phyloP scores from a whole-genome alignment of 2,329 filamentous ascomycete genomes.

The Talaromyces sp. region DNA sequence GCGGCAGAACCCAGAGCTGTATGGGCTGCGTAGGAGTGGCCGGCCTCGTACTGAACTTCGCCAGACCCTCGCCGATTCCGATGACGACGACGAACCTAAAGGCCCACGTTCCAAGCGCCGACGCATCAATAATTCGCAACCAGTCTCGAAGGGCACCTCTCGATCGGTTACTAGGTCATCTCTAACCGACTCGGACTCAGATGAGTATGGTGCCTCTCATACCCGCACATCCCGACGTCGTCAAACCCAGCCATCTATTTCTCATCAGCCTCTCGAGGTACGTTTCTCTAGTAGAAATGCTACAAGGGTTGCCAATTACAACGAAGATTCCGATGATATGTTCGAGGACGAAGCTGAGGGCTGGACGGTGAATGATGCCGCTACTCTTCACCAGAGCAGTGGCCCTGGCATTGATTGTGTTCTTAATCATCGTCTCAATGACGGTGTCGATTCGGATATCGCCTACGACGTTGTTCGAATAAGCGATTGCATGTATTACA shows the following conservation, averaged over 20 bases:
- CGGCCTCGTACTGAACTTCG: conserved; percentile 57
- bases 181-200: conserved; percentile 62
- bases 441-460: conserved; percentile 51
- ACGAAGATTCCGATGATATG: conserved; percentile 61
- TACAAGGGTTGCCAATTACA: conserved; percentile 67
- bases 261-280: conserved; percentile 70
- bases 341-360: conserved; percentile 56
- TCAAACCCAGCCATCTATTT: conserved; percentile 60
- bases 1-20: conserved; percentile 86
- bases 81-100: conserved; percentile 71
- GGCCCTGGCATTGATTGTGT: conserved; percentile 86
- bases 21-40: conserved; percentile 86
- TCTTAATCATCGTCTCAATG: conserved; percentile 76
- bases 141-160: conserved; percentile 45
- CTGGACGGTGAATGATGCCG: conserved; percentile 66
- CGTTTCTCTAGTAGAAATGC: conserved; percentile 87
- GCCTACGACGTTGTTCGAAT: conserved; percentile 53
- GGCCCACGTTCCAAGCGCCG: conserved; percentile 39
- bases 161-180: conserved; percentile 53
- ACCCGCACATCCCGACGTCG: conserved; percentile 68
- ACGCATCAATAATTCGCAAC: conserved; percentile 51
- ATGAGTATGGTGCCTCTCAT: conserved; percentile 73
- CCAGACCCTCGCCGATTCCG: conserved; percentile 50
- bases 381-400: conserved; percentile 66
- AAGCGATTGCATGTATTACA: conserved; percentile 67